A percentile compares a stretch with the other conserved stretches of the same genome.
These are phyloP conservation scores for Hymenochaete sp. DNA, from an alignment of 1,284 basidiomycete species.

Conservation along the genomic window DNA sequence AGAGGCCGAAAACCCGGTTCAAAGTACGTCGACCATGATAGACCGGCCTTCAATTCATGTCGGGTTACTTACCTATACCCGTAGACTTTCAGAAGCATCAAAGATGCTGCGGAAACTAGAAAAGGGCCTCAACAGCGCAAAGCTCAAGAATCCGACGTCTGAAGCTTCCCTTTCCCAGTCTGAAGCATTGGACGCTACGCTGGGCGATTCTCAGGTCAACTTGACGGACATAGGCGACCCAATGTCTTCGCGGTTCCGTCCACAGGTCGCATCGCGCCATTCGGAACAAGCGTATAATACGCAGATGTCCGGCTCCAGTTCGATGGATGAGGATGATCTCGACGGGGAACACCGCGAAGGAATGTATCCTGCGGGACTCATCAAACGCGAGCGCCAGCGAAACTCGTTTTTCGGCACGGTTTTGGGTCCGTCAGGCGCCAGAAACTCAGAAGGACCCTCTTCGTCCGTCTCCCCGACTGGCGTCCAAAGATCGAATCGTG, in stretches of 20 bases:
- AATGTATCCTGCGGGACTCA: slow-evolving; percentile 65
- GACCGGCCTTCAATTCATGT: slow-evolving; percentile 13
- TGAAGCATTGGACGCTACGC: background rate
- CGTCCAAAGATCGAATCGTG: slow-evolving; percentile 25
- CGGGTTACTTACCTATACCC: slow-evolving; percentile 10
- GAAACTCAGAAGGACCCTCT: slow-evolving; percentile 20
- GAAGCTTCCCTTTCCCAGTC: slow-evolving; percentile 26
- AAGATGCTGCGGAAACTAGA: slow-evolving; percentile 79
- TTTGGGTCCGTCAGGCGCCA: slow-evolving; percentile 40
- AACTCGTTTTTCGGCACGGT: slow-evolving; percentile 75
- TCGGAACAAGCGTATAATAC: slow-evolving; percentile 11
- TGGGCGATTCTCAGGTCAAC: slow-evolving; percentile 24
- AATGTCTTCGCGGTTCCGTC: slow-evolving; percentile 9
- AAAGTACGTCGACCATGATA: slow-evolving; percentile 45
- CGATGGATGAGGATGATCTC: slow-evolving; percentile 53
- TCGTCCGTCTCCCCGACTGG: slow-evolving; percentile 15
- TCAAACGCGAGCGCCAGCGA: slow-evolving; percentile 56
- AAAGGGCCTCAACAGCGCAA: slow-evolving; percentile 69
- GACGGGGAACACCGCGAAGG: slow-evolving; percentile 47
- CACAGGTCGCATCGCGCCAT: slow-evolving; percentile 21
- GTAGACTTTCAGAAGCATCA: slow-evolving; percentile 73
- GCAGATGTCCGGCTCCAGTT: slow-evolving; percentile 30
- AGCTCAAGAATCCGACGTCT: slow-evolving; percentile 50
- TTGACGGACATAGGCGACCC: slow-evolving; percentile 25
- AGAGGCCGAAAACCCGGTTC: slow-evolving; percentile 81